Base-by-base conservation (phyloP, 371 early-diverging fungal genomes). In the Mortierella sp. region DNA sequence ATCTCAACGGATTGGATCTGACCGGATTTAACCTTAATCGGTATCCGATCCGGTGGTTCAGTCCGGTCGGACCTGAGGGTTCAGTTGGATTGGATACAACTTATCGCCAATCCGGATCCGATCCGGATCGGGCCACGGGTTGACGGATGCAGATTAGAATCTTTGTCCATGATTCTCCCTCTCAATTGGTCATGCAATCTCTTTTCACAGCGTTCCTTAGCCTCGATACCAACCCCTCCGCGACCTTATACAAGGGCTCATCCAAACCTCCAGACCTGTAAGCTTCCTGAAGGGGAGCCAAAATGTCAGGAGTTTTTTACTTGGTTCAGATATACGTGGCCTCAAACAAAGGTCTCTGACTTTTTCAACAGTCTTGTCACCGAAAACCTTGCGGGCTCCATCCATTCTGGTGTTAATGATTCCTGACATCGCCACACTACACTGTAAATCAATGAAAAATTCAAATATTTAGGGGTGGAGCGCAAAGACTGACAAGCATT, bases 341-440 rank as follows among this genome's bases (percentile, higher is more conserved):
- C 61, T 15, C 13, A 15, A n/a, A 21, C 66, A 66, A 10, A 32
- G 3, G 11, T 16, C 33, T 41, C 28, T 38, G 45, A 58, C 41
- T 21, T 24, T 32, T 16, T 55, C 33, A 11, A 66, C 41, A 21
- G 32, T 55, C 36, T 55, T 45, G 16, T 55, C 43, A 19, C 58
- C 66, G n/a, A 66, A 66, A 7, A 58, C 28, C 4, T 66, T 36
- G 21, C 22, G 57, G 16, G 66, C 40, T 8, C 57, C 21, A 19
- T 43, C 45, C 66, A 66, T 66, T 10, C 66, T 36, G 22, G 28
- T 22, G 57, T 66, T 66, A 2, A 66, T 28, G 15, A 58, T 66
- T 8, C 66, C 66, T 2, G 66, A 66, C 58, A 66, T 55, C 15
- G 66, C 55, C 3, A 66, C 66, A 36, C 66, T 11, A 66, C 66